Evolutionary conservation across 257 asterid species (phyloP).

Genomic region (Plantago ovata): DNA sequence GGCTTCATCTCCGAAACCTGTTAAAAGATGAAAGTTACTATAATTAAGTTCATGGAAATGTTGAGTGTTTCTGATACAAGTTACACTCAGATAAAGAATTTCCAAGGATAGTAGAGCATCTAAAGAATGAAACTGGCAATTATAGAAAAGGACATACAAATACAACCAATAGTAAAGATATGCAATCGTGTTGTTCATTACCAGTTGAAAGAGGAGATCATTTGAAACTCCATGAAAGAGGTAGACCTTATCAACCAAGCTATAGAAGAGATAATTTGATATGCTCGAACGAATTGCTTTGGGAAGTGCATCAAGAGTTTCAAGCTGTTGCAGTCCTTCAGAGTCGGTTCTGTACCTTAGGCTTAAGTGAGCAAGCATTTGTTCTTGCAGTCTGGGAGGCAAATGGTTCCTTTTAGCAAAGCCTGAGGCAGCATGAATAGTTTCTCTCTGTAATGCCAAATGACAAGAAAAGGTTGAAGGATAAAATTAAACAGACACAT

Average conservation of each 20-base stretch:
- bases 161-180: background rate
- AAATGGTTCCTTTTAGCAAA: slow-evolving; percentile 69
- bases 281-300: slow-evolving; percentile 76
- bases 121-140: no score
- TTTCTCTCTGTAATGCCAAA: slow-evolving; percentile 55
- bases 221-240: slow-evolving; percentile 70
- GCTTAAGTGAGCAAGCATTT: slow-evolving; percentile 77
- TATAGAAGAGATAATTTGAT: slow-evolving; percentile 56
- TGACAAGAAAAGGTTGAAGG: background rate
- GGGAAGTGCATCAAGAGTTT: slow-evolving; percentile 69
- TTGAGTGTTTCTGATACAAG: no score
- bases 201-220: slow-evolving; percentile 88
- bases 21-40: background rate
- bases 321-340: slow-evolving; percentile 84
- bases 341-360: slow-evolving; percentile 74
- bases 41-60: no score
- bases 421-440: slow-evolving; percentile 63
- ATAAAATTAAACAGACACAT: no score
- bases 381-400: slow-evolving; percentile 64
- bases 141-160: slow-evolving; percentile 6
- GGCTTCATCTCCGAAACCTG: slow-evolving; percentile 30
- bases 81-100: no score
- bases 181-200: slow-evolving; percentile 24
- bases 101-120: no score
- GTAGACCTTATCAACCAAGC: slow-evolving; percentile 64